A percentile compares a stretch with the other conserved stretches of the same genome.
Evolutionary conservation across 495 filamentous ascomycete genomes (phyloP).

Genomic region (Penicillium verhagenii): DNA sequence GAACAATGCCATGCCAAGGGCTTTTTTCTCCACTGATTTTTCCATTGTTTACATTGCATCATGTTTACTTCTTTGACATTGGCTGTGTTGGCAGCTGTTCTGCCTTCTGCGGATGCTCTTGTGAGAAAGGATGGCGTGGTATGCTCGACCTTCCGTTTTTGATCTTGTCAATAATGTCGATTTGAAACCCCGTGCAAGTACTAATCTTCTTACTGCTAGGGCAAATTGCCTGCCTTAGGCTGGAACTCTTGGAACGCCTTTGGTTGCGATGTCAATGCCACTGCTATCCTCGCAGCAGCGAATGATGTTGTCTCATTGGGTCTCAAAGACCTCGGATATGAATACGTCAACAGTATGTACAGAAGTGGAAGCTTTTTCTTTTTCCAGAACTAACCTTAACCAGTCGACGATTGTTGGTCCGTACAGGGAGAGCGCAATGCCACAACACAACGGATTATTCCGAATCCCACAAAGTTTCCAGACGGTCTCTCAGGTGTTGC

Average conservation of each 20-base stretch:
- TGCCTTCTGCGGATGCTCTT: conserved; percentile 23
- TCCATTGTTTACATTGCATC: background rate
- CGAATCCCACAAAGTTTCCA: conserved; percentile 59
- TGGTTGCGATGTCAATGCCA: conserved; percentile 54
- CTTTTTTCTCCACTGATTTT: background rate
- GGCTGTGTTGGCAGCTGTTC: conserved; percentile 13
- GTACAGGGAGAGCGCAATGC: conserved; percentile 47
- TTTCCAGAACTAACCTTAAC: background rate
- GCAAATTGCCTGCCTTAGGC: conserved; percentile 55
- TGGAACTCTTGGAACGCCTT: conserved; percentile 65
- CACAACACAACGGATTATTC: conserved; percentile 48
- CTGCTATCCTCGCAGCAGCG: conserved; percentile 51
- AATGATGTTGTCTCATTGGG: conserved; percentile 50
- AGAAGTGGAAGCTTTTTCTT: background rate
- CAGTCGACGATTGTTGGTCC: conserved; percentile 65
- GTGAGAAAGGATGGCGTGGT: conserved; percentile 30
- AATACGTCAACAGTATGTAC: conserved; percentile 56
- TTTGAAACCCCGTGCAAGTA: too few relatives aligned
- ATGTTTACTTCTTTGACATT: conserved; percentile 15
- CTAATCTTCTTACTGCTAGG: conserved; percentile 16
- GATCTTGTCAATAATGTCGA: background rate
- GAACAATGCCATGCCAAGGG: too few relatives aligned
- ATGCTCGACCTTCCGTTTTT: background rate
- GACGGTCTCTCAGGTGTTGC: conserved; percentile 59
- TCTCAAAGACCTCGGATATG: conserved; percentile 62